Evolutionary conservation across 2,329 filamentous ascomycete genomes (phyloP).

Genomic region (Exophiala dermatitidis): DNA sequence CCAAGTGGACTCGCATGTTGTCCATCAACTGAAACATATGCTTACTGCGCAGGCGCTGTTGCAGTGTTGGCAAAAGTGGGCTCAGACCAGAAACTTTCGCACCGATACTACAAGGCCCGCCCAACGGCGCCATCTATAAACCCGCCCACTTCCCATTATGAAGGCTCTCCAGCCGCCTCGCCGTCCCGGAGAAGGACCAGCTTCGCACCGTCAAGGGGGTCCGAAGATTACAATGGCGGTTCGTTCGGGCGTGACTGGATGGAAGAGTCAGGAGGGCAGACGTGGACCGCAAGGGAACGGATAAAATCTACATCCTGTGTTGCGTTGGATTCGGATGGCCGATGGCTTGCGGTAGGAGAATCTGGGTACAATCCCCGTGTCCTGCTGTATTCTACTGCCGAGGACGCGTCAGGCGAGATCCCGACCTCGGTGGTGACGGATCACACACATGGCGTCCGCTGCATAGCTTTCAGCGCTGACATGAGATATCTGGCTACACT

Average conservation of each 20-base stretch:
- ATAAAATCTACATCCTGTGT: conserved; percentile 93
- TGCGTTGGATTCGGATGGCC: conserved; percentile 77
- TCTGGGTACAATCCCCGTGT: conserved; percentile 90
- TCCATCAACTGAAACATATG: conserved; percentile 62
- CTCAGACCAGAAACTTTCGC: conserved; percentile 55
- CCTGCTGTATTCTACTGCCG: conserved; percentile 72
- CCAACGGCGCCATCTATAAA: conserved; percentile 64
- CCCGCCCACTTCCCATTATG: conserved; percentile 47
- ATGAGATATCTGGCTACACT: conserved; percentile 81
- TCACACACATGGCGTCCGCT: conserved; percentile 81
- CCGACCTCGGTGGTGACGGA: conserved; percentile 82
- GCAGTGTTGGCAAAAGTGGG: conserved; percentile 82
- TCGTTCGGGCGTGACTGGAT: conserved; percentile 46
- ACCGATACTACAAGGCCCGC: conserved; percentile 85
- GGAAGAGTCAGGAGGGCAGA: conserved; percentile 59
- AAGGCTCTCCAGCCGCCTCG: conserved; percentile 50
- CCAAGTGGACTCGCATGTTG: conserved; percentile 82
- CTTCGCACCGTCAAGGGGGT: conserved; percentile 47
- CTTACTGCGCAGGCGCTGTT: conserved; percentile 85
- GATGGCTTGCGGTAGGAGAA: conserved; percentile 85
- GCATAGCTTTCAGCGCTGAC: conserved; percentile 82
- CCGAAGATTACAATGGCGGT: conserved; percentile 33
- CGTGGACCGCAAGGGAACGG: conserved; percentile 81
- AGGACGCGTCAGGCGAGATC: conserved; percentile 69
- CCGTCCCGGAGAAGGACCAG: conserved; percentile 49